These are phyloP conservation scores for Corchorus olitorius DNA, from an alignment of 345 rosid genomes.

Conservation along the genomic window DNA sequence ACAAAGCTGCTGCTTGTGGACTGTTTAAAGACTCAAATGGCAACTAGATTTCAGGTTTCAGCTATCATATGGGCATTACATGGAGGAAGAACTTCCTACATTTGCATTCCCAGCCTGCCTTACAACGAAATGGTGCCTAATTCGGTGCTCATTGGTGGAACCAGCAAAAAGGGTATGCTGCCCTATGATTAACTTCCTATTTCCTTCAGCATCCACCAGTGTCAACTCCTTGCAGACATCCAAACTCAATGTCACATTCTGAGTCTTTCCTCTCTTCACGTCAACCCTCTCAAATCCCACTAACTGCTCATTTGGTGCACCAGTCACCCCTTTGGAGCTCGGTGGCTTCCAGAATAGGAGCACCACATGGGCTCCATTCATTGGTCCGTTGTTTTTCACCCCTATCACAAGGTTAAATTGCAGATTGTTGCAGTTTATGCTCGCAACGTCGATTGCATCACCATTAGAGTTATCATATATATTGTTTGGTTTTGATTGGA, in stretches of 20 bases:
- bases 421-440: constrained; percentile 37
- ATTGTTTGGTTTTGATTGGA: neutral
- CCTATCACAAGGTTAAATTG: constrained; percentile 32
- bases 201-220: constrained; percentile 50
- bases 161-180: constrained; percentile 47
- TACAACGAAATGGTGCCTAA: constrained; percentile 39
- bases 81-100: neutral
- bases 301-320: constrained; percentile 48
- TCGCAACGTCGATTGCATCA: constrained; percentile 41
- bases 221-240: constrained; percentile 54
- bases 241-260: constrained; percentile 39
- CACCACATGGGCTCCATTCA: constrained; percentile 52
- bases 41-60: no score
- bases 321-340: constrained; percentile 22
- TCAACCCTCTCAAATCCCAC: constrained; percentile 55
- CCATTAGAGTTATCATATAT: neutral
- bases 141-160: constrained; percentile 40
- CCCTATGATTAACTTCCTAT: constrained; percentile 46
- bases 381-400: constrained; percentile 47
- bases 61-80: neutral
- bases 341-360: constrained; percentile 63
- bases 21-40: no score
- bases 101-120: constrained; percentile 30
- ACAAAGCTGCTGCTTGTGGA: no score
- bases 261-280: constrained; percentile 43